phyloP scores from a whole-genome alignment of 345 rosid genomes.

The Luvunga scandens region DNA sequence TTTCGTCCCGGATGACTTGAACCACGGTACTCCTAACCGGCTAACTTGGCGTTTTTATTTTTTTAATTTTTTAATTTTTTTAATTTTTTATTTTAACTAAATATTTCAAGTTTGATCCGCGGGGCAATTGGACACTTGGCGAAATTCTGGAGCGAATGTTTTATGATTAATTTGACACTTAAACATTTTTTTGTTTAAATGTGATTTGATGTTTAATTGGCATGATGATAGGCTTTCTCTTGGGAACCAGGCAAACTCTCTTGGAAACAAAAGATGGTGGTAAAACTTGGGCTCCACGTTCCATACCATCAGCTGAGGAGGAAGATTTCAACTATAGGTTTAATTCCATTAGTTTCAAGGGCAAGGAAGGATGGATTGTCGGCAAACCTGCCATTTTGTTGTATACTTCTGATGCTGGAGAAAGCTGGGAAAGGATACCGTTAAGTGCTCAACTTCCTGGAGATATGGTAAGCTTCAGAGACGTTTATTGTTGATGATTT shows the following conservation, averaged over 20 bases:
- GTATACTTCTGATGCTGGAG: slow-evolving; percentile 77
- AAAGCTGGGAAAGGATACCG: slow-evolving; percentile 83
- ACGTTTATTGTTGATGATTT: not conserved
- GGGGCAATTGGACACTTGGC: too few species aligned
- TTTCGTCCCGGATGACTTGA: slow-evolving; percentile 74
- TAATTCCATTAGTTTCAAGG: slow-evolving; percentile 80
- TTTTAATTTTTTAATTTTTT: not conserved
- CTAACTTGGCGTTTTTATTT: not conserved
- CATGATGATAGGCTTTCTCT: slow-evolving; percentile 51
- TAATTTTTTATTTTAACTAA: not conserved
- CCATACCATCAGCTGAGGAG: slow-evolving; percentile 88
- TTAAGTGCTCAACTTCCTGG: slow-evolving; percentile 93
- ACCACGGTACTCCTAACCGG: slow-evolving; percentile 43
- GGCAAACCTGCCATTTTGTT: slow-evolving; percentile 89
- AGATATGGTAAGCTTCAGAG: slow-evolving; percentile 55
- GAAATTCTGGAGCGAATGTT: too few species aligned
- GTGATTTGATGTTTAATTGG: not conserved
- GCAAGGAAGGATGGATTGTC: slow-evolving; percentile 96
- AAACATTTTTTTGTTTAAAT: not conserved
- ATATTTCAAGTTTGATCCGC: not conserved
- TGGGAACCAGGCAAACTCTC: slow-evolving; percentile 87
- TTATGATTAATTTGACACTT: not conserved
- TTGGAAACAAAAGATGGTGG: slow-evolving; percentile 93
- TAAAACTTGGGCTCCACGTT: slow-evolving; percentile 71
- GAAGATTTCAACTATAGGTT: slow-evolving; percentile 96